A percentile compares a stretch with the other conserved stretches of the same genome.
Conservation (phyloP, 208 protist species). For the Acanthamoeba culbertsoni region DNA sequence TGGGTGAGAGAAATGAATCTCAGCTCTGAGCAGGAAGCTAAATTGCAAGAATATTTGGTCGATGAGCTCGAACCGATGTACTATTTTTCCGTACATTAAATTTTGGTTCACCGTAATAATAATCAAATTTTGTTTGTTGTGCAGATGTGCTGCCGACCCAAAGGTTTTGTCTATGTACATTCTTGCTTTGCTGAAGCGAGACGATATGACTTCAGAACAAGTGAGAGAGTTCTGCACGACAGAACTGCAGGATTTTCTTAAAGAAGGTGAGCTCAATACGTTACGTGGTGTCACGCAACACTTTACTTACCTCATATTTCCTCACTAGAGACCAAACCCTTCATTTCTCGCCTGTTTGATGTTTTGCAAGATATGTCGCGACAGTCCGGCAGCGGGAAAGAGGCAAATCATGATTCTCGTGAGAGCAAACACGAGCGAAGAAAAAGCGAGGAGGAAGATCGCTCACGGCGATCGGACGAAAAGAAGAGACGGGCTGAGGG, state of each 20-base stretch:
- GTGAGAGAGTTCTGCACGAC: background rate
- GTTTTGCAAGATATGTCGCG: background rate
- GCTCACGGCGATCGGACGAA: background rate
- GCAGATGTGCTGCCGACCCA: slow-evolving; percentile 35
- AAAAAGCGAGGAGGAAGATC: background rate
- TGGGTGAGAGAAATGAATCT: background rate
- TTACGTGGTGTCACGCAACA: background rate
- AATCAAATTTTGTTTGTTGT: background rate
- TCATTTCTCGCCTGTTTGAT: slow-evolving; percentile 10
- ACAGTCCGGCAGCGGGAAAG: background rate
- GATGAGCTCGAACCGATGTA: slow-evolving; percentile 7
- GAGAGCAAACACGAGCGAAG: background rate
- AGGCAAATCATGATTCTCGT: background rate
- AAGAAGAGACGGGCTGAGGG: background rate
- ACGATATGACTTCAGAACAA: slow-evolving; percentile 13
- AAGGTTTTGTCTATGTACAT: slow-evolving; percentile 36
- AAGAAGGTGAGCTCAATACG: background rate
- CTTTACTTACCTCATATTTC: background rate
- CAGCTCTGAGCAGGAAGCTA: background rate
- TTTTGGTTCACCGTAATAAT: background rate
- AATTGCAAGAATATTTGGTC: background rate
- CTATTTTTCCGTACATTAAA: too few relatives aligned
- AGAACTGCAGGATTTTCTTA: slow-evolving; percentile 27
- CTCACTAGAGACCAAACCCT: background rate
- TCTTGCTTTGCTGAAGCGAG: background rate